These are phyloP conservation scores for Dryas octopetala DNA, from an alignment of 306 rosid species.

Conservation along the genomic window DNA sequence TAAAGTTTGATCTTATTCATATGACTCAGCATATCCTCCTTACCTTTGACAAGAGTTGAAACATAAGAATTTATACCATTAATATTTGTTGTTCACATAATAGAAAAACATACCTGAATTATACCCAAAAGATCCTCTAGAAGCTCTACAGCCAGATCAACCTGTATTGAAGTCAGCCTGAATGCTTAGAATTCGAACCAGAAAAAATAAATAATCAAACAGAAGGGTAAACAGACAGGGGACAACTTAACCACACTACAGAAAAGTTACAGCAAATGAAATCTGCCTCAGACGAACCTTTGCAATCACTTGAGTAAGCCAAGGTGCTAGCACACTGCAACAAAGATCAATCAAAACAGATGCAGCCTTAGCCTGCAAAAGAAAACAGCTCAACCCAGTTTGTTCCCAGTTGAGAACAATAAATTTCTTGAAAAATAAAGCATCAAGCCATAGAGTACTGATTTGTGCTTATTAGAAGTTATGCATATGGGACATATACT, in stretches of 20 bases:
- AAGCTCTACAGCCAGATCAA: conserved; percentile 88
- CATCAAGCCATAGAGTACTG: neutral
- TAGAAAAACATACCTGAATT: conserved; percentile 56
- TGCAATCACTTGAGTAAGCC: conserved; percentile 83
- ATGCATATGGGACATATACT: neutral
- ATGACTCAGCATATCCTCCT: neutral
- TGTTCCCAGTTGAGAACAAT: conserved; percentile 17
- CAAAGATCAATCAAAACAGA: conserved; percentile 86
- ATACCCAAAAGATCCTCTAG: conserved; percentile 89
- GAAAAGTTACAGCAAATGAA: conserved; percentile 9
- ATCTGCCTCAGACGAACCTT: conserved; percentile 55
- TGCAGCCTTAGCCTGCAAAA: conserved; percentile 83
- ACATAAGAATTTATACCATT: neutral
- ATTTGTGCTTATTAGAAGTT: neutral
- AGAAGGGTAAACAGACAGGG: conserved; percentile 1
- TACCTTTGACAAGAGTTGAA: conserved; percentile 8
- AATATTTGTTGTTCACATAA: neutral
- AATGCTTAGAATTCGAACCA: conserved; percentile 27
- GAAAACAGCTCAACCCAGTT: conserved; percentile 22
- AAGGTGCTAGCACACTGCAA: conserved; percentile 74
- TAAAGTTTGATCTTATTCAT: conserved; percentile 10
- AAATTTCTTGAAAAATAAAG: conserved; percentile 20
- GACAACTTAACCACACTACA: neutral
- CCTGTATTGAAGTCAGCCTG: conserved; percentile 45
- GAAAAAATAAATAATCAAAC: conserved; percentile 6